A percentile compares a stretch with the other conserved stretches of the same genome.
Evolutionary conservation across 257 asterid species (phyloP).

Genomic region (Solanum neorickii): DNA sequence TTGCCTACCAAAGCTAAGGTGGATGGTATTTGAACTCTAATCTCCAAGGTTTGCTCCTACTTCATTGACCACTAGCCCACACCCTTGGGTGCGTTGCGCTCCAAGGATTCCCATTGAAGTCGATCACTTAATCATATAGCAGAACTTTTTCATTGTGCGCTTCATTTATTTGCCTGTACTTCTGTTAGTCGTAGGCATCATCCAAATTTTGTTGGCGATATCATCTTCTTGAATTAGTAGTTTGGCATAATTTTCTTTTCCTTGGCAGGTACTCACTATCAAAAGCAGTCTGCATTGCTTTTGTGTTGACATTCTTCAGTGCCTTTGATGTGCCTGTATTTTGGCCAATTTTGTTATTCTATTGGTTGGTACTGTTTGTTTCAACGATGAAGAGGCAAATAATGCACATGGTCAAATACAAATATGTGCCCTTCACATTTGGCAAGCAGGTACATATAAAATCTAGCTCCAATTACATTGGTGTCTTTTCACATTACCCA

Average conservation of each 20-base stretch:
- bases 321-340: conserved; percentile 96
- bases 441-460: conserved; percentile 73
- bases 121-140: not conserved
- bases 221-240: not conserved
- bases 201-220: not conserved
- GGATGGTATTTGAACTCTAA: not conserved
- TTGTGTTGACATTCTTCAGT: conserved; percentile 83
- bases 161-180: not conserved
- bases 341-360: conserved; percentile 94
- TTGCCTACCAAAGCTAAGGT: not conserved
- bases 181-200: not conserved
- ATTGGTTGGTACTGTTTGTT: conserved; percentile 74
- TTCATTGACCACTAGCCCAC: not conserved
- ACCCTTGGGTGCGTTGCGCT: not conserved
- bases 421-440: conserved; percentile 83
- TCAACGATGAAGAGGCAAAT: conserved; percentile 97
- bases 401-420: conserved; percentile 92
- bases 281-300: conserved; percentile 70
- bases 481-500: not conserved
- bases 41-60: not conserved
- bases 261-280: conserved; percentile 72
- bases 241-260: conserved; percentile 3
- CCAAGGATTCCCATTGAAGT: not conserved
- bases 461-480: not conserved
- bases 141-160: not conserved